Conservation (phyloP, 306 rosid species). For the Corylus avellana region DNA sequence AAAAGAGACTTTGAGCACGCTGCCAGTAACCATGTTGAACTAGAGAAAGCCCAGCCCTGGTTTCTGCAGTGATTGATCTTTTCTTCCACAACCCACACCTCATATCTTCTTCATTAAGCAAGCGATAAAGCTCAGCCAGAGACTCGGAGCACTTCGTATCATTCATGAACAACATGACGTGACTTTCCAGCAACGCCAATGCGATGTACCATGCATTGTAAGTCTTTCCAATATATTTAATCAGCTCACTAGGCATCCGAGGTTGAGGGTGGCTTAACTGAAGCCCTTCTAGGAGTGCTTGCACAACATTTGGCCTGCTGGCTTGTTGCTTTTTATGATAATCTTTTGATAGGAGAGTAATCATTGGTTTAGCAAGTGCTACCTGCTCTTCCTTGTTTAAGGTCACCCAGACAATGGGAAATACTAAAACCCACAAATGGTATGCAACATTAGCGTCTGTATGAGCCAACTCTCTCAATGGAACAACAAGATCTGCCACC, state of each 20-base stretch:
- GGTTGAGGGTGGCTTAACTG: slow-evolving; percentile 99
- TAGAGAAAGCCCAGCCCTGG: slow-evolving; percentile 94
- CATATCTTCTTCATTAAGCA: slow-evolving; percentile 99
- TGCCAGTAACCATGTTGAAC: slow-evolving; percentile 99
- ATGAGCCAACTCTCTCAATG: slow-evolving; percentile 95
- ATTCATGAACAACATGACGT: slow-evolving; percentile 81
- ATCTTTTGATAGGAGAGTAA: slow-evolving; percentile 87
- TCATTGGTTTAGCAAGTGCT: slow-evolving; percentile 94
- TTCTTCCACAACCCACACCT: slow-evolving; percentile 98
- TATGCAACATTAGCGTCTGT: slow-evolving; percentile 96
- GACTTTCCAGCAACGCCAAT: slow-evolving; percentile 93
- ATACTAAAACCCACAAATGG: slow-evolving; percentile 98
- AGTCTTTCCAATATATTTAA: slow-evolving; percentile 93
- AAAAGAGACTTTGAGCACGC: slow-evolving; percentile 97
- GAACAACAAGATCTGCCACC: slow-evolving; percentile 91
- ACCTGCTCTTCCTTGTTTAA: slow-evolving; percentile 95
- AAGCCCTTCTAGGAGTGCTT: slow-evolving; percentile 98
- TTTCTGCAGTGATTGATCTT: slow-evolving; percentile 85
- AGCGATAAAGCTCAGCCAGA: slow-evolving; percentile 92
- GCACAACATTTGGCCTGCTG: slow-evolving; percentile 94
- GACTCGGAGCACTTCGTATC: slow-evolving; percentile 95
- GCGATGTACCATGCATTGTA: slow-evolving; percentile 99
- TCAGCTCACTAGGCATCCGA: slow-evolving; percentile 99
- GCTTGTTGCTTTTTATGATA: slow-evolving; percentile 95
- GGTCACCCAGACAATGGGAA: slow-evolving; percentile 98